These are phyloP conservation scores for Saxophila tyrrhenica DNA, from an alignment of 495 filamentous ascomycete genomes.

Conservation along the genomic window DNA sequence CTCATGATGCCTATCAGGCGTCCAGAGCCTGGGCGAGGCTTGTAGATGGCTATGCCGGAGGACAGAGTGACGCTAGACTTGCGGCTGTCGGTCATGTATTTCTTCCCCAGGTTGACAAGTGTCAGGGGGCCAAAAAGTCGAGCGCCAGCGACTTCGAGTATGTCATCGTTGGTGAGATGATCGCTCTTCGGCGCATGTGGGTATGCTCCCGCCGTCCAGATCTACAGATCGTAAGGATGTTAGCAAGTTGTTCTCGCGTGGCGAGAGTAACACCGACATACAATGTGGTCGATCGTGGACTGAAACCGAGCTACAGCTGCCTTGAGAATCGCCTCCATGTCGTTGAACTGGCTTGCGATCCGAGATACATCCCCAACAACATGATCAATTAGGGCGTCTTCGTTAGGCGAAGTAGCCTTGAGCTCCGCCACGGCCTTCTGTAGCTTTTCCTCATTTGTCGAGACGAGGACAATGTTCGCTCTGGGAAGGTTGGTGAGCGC, in stretches of 20 bases:
- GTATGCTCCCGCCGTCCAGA: not conserved
- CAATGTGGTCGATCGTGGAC: not conserved
- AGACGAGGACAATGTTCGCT: not conserved
- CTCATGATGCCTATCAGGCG: not conserved
- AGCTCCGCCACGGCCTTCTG: not conserved
- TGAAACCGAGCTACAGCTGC: not conserved
- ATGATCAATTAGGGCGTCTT: not conserved
- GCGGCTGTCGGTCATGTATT: not conserved
- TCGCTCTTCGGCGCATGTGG: not conserved
- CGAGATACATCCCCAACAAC: not conserved
- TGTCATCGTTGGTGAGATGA: not conserved
- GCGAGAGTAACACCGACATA: not conserved
- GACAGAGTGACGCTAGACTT: not conserved
- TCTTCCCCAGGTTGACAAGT: not conserved
- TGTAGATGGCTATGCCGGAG: not conserved
- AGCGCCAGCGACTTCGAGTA: not conserved
- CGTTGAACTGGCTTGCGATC: not conserved
- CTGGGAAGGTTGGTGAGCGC: not conserved
- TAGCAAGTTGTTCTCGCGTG: not conserved
- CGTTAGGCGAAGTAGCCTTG: not conserved
- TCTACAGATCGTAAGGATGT: too few relatives aligned
- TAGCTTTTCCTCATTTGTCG: not conserved
- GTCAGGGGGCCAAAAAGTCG: not conserved
- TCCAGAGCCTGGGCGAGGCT: not conserved
- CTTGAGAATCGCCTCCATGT: not conserved